phyloP scores from a whole-genome alignment of 208 protist genomes.

The Naegleria lovaniensis region DNA sequence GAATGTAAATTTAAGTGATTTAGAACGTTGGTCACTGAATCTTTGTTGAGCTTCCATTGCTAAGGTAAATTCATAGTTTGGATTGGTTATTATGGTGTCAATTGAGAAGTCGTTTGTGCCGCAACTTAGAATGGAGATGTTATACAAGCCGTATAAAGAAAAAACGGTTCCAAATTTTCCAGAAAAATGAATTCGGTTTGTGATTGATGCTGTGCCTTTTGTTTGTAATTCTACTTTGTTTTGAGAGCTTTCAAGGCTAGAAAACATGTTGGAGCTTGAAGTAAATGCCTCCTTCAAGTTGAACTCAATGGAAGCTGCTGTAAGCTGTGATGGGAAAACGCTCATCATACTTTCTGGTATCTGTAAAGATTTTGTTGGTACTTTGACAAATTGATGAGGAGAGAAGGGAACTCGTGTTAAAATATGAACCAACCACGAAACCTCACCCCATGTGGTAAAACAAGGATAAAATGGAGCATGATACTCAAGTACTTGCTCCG shows the following conservation, averaged over 20 bases:
- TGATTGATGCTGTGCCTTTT: neutral
- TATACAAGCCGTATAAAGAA: neutral
- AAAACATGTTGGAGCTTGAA: neutral
- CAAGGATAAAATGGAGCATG: neutral
- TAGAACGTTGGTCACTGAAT: neutral
- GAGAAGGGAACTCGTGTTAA: neutral
- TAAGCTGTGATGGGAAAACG: neutral
- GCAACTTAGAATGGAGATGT: neutral
- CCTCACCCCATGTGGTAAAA: neutral
- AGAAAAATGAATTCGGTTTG: neutral
- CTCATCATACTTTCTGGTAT: neutral
- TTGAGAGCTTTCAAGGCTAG: neutral
- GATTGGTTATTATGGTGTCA: neutral
- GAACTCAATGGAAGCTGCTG: neutral
- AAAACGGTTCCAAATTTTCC: neutral
- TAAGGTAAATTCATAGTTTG: neutral
- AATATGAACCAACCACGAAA: neutral
- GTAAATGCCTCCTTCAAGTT: neutral
- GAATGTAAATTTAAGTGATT: neutral
- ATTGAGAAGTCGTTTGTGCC: neutral
- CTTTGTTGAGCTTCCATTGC: neutral
- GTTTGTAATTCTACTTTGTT: neutral
- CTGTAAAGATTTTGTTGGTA: neutral
- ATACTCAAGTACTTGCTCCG: neutral
- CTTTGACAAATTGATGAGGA: neutral